Conservation (phyloP, 306 rosid genomes). For the Malus sieversii region DNA sequence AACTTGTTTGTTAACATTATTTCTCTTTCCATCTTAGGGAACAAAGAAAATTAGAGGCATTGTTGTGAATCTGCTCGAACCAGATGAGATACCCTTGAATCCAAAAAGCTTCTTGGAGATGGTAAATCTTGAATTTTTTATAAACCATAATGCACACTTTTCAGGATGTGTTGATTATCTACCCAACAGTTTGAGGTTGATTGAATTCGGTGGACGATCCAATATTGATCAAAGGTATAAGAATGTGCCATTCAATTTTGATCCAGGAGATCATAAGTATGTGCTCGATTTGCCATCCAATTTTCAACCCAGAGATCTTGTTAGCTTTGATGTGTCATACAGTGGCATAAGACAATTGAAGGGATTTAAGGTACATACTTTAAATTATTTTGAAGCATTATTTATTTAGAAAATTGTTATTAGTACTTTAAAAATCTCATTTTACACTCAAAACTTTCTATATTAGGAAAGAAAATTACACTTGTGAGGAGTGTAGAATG, state of each 20-base stretch:
- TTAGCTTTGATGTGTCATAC: not conserved
- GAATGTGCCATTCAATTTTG: not conserved
- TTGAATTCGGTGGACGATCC: not conserved
- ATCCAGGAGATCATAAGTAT: not conserved
- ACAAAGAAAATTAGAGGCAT: not conserved
- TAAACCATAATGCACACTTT: constrained; percentile 16
- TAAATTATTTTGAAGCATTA: no score
- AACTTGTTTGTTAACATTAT: no score
- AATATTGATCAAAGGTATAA: not conserved
- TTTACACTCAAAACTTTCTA: no score
- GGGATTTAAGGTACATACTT: not conserved
- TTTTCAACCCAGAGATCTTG: not conserved
- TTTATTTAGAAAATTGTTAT: no score
- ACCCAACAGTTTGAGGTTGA: constrained; percentile 11
- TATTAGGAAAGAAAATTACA: no score
- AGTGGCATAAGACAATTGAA: constrained; percentile 10
- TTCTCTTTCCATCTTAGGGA: not conserved
- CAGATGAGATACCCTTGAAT: no score
- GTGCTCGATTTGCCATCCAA: constrained; percentile 5
- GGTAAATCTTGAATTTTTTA: not conserved
- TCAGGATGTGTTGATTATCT: constrained; percentile 10
- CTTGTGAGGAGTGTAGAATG: no score
- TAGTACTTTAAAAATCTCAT: no score
- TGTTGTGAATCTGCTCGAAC: not conserved
- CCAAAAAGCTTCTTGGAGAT: no score